These are phyloP conservation scores for Sugiyamaella novakii DNA, from an alignment of 1,139 yeast genomes.

Conservation along the genomic window DNA sequence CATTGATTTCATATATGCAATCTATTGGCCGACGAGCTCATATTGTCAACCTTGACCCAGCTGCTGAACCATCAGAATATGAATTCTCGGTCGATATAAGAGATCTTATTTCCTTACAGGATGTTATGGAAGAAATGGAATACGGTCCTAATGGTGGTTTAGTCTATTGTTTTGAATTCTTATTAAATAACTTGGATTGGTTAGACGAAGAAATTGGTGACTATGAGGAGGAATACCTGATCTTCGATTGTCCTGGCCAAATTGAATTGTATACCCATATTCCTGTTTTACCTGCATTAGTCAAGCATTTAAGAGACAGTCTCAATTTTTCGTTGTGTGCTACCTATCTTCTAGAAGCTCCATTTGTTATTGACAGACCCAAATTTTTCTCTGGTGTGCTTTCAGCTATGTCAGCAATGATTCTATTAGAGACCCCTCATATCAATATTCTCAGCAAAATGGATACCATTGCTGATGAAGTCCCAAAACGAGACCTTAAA, in stretches of 20 bases:
- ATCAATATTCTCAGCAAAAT: conserved; percentile 83
- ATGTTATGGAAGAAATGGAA: conserved; percentile 95
- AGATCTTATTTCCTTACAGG: conserved; percentile 86
- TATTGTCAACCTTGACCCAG: conserved; percentile 94
- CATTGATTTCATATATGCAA: conserved; percentile 86
- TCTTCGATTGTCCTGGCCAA: conserved; percentile 98
- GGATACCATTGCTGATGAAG: conserved; percentile 71
- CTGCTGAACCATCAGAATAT: conserved; percentile 90
- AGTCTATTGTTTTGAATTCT: conserved; percentile 85
- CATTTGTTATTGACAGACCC: conserved; percentile 84
- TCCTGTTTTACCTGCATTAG: conserved; percentile 87
- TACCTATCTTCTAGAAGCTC: conserved; percentile 87
- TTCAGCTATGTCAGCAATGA: conserved; percentile 99
- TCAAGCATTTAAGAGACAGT: conserved; percentile 75
- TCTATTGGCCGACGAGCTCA: conserved; percentile 91
- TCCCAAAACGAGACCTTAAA: conserved; percentile 72
- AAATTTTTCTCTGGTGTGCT: conserved; percentile 95
- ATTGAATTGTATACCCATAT: conserved; percentile 94
- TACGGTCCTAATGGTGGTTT: conserved; percentile 96
- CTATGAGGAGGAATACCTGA: conserved; percentile 86
- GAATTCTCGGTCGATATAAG: conserved; percentile 93
- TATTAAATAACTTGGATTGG: conserved; percentile 91
- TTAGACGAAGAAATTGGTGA: conserved; percentile 94
- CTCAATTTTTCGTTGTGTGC: conserved; percentile 89
- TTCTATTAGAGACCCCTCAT: conserved; percentile 89